phyloP scores from a whole-genome alignment of 805 yeast species.

The Lipomyces mesembrius region DNA sequence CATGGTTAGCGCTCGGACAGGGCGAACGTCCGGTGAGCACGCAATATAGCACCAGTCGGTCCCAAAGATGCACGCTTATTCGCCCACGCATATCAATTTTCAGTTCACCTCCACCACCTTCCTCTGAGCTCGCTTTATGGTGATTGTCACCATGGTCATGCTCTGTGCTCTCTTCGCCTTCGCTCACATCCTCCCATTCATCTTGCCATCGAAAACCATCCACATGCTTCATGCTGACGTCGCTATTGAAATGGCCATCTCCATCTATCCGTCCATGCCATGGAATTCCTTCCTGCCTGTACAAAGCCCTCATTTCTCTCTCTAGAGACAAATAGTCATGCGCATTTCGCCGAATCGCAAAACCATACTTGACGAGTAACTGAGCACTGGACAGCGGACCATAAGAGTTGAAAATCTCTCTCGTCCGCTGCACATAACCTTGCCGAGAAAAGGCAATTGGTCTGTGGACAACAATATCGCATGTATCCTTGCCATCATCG shows the following conservation, averaged over 20 bases:
- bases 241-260: neutral
- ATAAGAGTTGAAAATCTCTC: slow-evolving; percentile 80
- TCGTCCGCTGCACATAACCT: slow-evolving; percentile 42
- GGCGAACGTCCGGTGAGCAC: neutral
- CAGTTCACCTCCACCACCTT: slow-evolving; percentile 9
- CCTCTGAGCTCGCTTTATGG: neutral
- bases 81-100: slow-evolving; percentile 18
- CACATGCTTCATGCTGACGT: neutral
- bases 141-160: neutral
- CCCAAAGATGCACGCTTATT: slow-evolving; percentile 15
- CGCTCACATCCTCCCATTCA: slow-evolving; percentile 4
- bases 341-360: slow-evolving; percentile 59
- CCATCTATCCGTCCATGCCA: slow-evolving; percentile 16
- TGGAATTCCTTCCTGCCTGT: slow-evolving; percentile 13
- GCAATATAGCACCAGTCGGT: slow-evolving; percentile 13
- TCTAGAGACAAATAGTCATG: slow-evolving; percentile 46
- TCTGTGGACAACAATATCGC: slow-evolving; percentile 64
- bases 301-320: slow-evolving; percentile 19
- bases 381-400: slow-evolving; percentile 73
- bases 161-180: slow-evolving; percentile 5
- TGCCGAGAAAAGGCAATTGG: slow-evolving; percentile 45
- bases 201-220: neutral
- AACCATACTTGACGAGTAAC: slow-evolving; percentile 78
- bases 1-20: slow-evolving; percentile 6
- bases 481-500: slow-evolving; percentile 51